Percentiles rank a stretch among this genome's conserved stretches.
Evolutionary conservation across 2,329 filamentous ascomycete genomes (phyloP).

Genomic region (Teratosphaeria zuluensis): DNA sequence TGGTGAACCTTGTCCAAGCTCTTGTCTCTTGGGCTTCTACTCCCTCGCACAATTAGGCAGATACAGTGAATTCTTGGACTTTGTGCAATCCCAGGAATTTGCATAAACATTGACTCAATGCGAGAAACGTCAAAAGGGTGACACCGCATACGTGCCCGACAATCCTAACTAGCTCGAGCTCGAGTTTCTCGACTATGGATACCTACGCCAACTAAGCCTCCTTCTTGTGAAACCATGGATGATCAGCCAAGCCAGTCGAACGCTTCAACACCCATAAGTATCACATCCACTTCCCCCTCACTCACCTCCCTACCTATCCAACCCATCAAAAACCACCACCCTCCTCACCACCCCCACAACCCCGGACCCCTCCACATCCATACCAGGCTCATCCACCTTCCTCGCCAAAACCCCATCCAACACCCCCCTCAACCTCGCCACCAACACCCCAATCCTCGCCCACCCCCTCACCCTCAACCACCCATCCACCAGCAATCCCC

Average conservation of each 20-base stretch:
- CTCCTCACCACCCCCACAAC: conserved; percentile 69
- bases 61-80: too few species aligned
- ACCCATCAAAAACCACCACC: conserved; percentile 79
- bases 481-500: conserved; percentile 81
- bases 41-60: too few species aligned
- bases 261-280: not conserved
- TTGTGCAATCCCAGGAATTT: too few species aligned
- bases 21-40: too few species aligned
- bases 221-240: too few species aligned
- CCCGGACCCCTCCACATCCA: conserved; percentile 38
- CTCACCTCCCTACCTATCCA: conserved; percentile 18
- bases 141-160: too few species aligned
- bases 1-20: too few species aligned
- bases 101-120: too few species aligned
- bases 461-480: conserved; percentile 83
- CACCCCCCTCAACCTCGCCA: conserved; percentile 73
- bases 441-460: conserved; percentile 87
- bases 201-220: too few species aligned
- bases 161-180: too few species aligned
- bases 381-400: conserved; percentile 66
- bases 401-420: conserved; percentile 73
- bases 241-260: not conserved
- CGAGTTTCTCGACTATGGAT: too few species aligned
- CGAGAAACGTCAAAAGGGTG: too few species aligned
- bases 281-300: not conserved